Conservation (phyloP, 768 basidiomycete species). For the Mrakia frigida region DNA sequence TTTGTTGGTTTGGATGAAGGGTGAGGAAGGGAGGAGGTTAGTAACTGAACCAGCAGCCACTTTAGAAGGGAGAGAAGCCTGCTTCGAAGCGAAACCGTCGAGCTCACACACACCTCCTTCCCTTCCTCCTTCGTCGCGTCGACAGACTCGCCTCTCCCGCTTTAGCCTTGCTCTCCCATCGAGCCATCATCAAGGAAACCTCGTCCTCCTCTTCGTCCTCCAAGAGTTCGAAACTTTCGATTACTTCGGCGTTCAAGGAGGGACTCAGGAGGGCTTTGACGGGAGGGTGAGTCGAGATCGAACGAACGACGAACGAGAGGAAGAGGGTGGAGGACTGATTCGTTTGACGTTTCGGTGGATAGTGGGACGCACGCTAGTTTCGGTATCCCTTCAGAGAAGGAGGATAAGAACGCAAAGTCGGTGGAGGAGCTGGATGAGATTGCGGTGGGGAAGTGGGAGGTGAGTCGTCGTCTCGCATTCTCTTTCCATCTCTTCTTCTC, state of each 20-base stretch:
- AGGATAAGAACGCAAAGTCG: conserved; percentile 41
- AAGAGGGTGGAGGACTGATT: not conserved
- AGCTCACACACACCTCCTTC: not conserved
- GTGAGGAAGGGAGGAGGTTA: conserved; percentile 61
- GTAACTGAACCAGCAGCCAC: conserved; percentile 27
- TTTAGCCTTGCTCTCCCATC: conserved; percentile 11
- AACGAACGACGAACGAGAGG: not conserved
- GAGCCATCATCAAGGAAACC: conserved; percentile 62
- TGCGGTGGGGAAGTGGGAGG: conserved; percentile 88
- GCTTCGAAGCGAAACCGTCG: no score
- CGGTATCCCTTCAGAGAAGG: conserved; percentile 65
- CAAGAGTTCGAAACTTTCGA: conserved; percentile 64
- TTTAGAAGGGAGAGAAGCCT: not conserved
- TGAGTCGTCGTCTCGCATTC: conserved; percentile 44
- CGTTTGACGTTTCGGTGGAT: conserved; percentile 47
- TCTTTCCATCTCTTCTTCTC: not conserved
- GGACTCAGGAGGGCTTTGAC: conserved; percentile 77
- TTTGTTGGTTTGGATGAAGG: conserved; percentile 69
- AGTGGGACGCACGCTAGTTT: conserved; percentile 49
- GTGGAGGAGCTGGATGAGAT: conserved; percentile 68
- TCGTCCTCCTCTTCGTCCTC: conserved; percentile 58
- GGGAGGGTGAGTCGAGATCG: conserved; percentile 60
- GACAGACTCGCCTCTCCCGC: not conserved
- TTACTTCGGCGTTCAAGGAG: conserved; percentile 71
- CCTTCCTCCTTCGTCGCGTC: conserved; percentile 19